Conservation (phyloP, 805 yeast genomes). For the Saccharomyces paradoxus region DNA sequence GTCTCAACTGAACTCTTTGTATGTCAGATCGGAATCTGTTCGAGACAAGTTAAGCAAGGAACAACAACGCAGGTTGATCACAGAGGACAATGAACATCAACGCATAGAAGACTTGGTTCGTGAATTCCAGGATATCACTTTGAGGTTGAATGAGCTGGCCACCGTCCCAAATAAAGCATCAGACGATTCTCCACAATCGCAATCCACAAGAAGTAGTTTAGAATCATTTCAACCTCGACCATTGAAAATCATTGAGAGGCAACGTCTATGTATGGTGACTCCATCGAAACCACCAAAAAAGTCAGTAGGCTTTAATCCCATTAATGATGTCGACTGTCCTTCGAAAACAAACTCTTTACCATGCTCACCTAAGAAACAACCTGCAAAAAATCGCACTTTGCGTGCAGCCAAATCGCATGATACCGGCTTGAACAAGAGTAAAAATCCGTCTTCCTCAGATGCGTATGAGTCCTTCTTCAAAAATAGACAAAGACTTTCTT, state of each 20-base stretch:
- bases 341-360: slow-evolving; percentile 13
- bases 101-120: slow-evolving; percentile 19
- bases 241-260: slow-evolving; percentile 19
- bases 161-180: slow-evolving; percentile 3
- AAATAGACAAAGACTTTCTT: slow-evolving; percentile 29
- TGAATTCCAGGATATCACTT: slow-evolving; percentile 23
- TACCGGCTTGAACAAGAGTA: slow-evolving; percentile 17
- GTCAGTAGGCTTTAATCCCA: neutral
- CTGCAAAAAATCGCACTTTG: slow-evolving; percentile 5
- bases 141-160: slow-evolving; percentile 20
- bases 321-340: neutral
- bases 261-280: slow-evolving; percentile 1
- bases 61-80: slow-evolving; percentile 1
- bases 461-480: slow-evolving; percentile 21
- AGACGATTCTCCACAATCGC: slow-evolving; percentile 11
- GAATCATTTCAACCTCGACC: slow-evolving; percentile 22
- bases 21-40: slow-evolving; percentile 18
- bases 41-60: slow-evolving; percentile 14
- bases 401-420: slow-evolving; percentile 24
- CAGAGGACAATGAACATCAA: slow-evolving; percentile 4
- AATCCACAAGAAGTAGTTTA: slow-evolving; percentile 10
- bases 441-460: slow-evolving; percentile 1
- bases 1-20: slow-evolving; percentile 23
- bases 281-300: neutral
- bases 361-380: slow-evolving; percentile 14